Evolutionary conservation across 768 basidiomycete species (phyloP).

Genomic region (Tephrocybe sp.): DNA sequence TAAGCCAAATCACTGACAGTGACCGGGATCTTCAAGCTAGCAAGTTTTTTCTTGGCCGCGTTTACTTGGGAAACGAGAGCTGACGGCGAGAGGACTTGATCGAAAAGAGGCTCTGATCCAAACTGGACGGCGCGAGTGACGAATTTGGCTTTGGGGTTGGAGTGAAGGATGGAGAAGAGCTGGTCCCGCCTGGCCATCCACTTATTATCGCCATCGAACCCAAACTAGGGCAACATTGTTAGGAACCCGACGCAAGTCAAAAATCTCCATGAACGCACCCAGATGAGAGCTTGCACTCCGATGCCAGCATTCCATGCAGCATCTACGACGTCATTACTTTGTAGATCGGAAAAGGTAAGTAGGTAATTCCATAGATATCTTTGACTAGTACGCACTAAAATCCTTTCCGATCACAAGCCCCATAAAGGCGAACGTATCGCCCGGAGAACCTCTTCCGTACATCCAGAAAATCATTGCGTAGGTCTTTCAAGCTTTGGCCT

Average conservation of each 20-base stretch:
- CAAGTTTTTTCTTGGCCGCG: constrained; percentile 45
- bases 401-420: constrained; percentile 41
- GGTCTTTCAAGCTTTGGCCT: constrained; percentile 56
- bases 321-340: constrained; percentile 54
- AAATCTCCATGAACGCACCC: constrained; percentile 42
- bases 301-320: constrained; percentile 68
- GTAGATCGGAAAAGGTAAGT: neutral
- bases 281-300: constrained; percentile 74
- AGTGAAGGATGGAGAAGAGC: constrained; percentile 50
- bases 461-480: constrained; percentile 28
- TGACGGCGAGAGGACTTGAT: constrained; percentile 46
- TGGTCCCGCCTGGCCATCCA: constrained; percentile 55
- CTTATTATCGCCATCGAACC: constrained; percentile 41
- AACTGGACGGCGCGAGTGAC: constrained; percentile 69
- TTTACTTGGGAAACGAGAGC: constrained; percentile 51
- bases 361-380: too few relatives aligned
- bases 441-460: constrained; percentile 21
- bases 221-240: constrained; percentile 35
- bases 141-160: constrained; percentile 61
- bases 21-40: constrained; percentile 54
- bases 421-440: constrained; percentile 61
- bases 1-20: constrained; percentile 68
- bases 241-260: neutral
- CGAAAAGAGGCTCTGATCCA: constrained; percentile 71
- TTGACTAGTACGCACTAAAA: constrained; percentile 50